phyloP scores from a whole-genome alignment of 2,329 filamentous ascomycete species.

The Trichoderma atrobrunneum region DNA sequence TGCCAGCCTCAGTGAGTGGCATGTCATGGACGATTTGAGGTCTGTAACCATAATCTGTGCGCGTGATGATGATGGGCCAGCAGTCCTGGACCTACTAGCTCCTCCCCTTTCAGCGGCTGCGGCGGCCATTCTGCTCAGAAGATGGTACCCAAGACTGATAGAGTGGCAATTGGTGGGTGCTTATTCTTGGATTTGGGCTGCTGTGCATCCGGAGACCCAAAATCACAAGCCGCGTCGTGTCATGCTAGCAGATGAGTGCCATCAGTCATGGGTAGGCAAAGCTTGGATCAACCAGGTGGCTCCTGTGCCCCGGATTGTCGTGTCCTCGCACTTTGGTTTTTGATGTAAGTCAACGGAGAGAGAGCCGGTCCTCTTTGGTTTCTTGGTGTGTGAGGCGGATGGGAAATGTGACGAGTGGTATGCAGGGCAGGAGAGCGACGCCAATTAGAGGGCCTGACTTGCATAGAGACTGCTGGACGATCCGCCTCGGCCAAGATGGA shows the following conservation, averaged over 20 bases:
- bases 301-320: neutral
- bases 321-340: neutral
- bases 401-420: conserved; percentile 8
- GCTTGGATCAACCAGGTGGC: neutral
- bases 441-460: conserved; percentile 7
- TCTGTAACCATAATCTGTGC: neutral
- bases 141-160: neutral
- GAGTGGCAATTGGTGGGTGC: neutral
- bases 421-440: conserved; percentile 7
- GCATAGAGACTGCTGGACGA: conserved; percentile 4
- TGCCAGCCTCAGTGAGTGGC: neutral
- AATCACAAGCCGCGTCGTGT: neutral
- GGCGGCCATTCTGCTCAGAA: neutral
- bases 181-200: conserved; percentile 9
- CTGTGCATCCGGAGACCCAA: conserved; percentile 8
- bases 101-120: neutral
- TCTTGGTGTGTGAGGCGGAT: neutral
- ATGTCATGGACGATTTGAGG: neutral
- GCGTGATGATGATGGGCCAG: neutral
- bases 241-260: neutral
- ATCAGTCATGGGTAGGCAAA: neutral
- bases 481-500: conserved; percentile 2
- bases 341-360: neutral
- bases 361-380: neutral
- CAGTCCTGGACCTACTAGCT: neutral